Evolutionary conservation across 805 yeast species (phyloP).

Genomic region (Isabelozyma gotoi): DNA sequence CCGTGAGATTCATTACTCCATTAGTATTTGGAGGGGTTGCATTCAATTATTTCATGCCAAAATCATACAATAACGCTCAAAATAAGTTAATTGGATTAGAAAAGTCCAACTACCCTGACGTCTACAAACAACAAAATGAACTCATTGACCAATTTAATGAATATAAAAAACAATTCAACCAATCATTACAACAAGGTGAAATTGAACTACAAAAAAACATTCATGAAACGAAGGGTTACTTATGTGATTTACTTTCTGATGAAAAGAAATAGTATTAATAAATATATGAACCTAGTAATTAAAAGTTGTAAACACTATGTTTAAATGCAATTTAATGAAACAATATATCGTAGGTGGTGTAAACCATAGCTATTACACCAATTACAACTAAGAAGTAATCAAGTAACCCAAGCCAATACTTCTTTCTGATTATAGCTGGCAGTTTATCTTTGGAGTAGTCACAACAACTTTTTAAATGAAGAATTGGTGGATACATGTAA

Average conservation of each 20-base stretch:
- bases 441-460: slow-evolving; percentile 13
- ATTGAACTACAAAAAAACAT: slow-evolving; percentile 16
- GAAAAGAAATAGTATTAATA: slow-evolving; percentile 4
- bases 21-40: slow-evolving; percentile 45
- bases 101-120: slow-evolving; percentile 28
- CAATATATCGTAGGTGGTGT: slow-evolving; percentile 61
- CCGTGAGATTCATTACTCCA: slow-evolving; percentile 53
- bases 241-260: slow-evolving; percentile 9
- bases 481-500: slow-evolving; percentile 80
- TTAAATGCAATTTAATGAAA: neutral
- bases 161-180: slow-evolving; percentile 10
- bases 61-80: slow-evolving; percentile 37
- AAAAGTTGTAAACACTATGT: neutral
- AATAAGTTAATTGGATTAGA: slow-evolving; percentile 24
- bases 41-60: slow-evolving; percentile 53
- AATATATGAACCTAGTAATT: too few relatives aligned
- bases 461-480: slow-evolving; percentile 59
- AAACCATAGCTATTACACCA: slow-evolving; percentile 63
- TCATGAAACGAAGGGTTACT: slow-evolving; percentile 25
- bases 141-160: slow-evolving; percentile 8
- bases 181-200: slow-evolving; percentile 10
- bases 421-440: slow-evolving; percentile 22
- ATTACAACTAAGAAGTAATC: slow-evolving; percentile 52
- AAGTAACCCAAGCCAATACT: slow-evolving; percentile 36
- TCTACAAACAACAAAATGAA: slow-evolving; percentile 25